Evolutionary conservation across 768 basidiomycete species (phyloP).

Genomic region (Albatrellus ellisii): DNA sequence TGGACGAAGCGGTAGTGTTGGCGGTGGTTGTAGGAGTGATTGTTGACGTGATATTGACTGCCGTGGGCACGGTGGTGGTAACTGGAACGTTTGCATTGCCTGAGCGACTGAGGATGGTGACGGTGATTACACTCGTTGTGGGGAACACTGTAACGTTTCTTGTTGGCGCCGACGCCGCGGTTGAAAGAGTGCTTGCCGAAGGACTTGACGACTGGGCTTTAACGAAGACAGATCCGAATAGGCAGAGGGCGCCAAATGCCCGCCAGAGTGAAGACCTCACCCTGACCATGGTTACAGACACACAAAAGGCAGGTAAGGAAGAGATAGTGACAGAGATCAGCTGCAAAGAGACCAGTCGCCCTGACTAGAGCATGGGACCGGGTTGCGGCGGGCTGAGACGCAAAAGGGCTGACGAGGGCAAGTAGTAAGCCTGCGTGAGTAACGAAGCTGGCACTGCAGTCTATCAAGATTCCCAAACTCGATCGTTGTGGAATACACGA

Average conservation of each 20-base stretch:
- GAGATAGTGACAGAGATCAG: no score
- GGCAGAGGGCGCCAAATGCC: constrained; percentile 11
- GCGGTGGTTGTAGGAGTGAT: constrained; percentile 30
- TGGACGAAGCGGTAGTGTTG: constrained; percentile 5
- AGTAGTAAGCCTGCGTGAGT: no score
- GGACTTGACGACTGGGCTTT: constrained; percentile 5
- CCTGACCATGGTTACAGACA: no score
- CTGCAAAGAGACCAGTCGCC: no score
- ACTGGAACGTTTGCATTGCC: constrained; percentile 36
- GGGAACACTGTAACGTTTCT: constrained; percentile 32
- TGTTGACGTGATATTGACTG: constrained; percentile 50
- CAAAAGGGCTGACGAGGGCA: no score
- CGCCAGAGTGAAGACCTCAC: constrained; percentile 11
- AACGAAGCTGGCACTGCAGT: no score
- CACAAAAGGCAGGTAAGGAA: no score
- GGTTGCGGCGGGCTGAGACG: no score
- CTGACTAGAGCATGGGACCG: no score
- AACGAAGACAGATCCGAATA: constrained; percentile 14
- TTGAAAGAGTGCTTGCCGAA: neutral
- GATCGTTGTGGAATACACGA: no score
- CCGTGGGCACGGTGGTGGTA: constrained; percentile 43
- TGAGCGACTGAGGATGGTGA: constrained; percentile 25
- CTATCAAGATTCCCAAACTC: no score
- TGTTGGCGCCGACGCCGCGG: constrained; percentile 7
- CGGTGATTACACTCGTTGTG: constrained; percentile 35